Evolutionary conservation across 1,139 yeast species (phyloP).

Genomic region (Trichomonascaceae sp.): DNA sequence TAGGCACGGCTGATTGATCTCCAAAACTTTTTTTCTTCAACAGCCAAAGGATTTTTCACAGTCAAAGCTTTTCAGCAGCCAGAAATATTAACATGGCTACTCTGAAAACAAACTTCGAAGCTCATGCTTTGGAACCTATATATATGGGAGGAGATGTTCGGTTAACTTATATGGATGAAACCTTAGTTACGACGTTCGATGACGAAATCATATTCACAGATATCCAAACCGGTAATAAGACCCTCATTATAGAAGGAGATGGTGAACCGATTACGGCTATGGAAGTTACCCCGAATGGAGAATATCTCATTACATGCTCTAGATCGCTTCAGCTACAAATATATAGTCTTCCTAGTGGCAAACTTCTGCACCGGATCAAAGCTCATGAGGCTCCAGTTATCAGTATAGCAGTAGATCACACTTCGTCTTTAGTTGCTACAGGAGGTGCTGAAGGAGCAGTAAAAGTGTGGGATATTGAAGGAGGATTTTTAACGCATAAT

Average conservation of each 20-base stretch:
- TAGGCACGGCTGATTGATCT: constrained; percentile 1
- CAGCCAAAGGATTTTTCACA: too few species aligned
- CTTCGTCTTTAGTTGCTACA: constrained; percentile 81
- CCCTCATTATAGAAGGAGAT: constrained; percentile 74
- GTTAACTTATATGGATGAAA: constrained; percentile 51
- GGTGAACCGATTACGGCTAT: constrained; percentile 77
- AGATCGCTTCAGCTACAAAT: constrained; percentile 79
- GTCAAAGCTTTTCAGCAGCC: background rate
- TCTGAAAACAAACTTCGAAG: constrained; percentile 38
- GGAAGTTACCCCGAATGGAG: constrained; percentile 70
- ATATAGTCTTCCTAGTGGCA: constrained; percentile 39
- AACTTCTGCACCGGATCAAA: constrained; percentile 35
- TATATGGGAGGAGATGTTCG: constrained; percentile 84
- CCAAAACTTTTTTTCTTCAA: constrained; percentile 1
- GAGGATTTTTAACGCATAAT: constrained; percentile 83
- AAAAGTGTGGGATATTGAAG: constrained; percentile 87
- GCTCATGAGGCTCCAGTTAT: constrained; percentile 70
- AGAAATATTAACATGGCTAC: constrained; percentile 5
- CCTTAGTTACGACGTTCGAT: constrained; percentile 81
- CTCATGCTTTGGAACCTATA: constrained; percentile 58
- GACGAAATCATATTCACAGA: constrained; percentile 63
- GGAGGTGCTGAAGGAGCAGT: constrained; percentile 95
- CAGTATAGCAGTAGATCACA: constrained; percentile 67
- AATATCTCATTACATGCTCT: constrained; percentile 62
- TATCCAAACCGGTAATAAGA: constrained; percentile 47